A percentile compares a stretch with the other conserved stretches of the same genome.
Evolutionary conservation across 495 filamentous ascomycete genomes (phyloP).

Genomic region (Trichoderma parareesei): DNA sequence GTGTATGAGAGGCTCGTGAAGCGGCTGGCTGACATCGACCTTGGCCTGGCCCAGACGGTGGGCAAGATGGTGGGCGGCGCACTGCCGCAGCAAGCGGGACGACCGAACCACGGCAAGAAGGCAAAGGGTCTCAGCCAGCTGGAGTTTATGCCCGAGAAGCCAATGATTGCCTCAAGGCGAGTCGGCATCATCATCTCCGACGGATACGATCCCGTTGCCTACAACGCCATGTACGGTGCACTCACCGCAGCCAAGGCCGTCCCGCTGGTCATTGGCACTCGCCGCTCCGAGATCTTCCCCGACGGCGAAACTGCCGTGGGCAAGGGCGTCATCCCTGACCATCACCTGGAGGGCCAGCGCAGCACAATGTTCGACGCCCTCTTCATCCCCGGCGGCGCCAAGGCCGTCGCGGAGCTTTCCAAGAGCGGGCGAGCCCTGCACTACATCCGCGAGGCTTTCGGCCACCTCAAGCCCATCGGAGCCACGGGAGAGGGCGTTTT

Average conservation of each 20-base stretch:
- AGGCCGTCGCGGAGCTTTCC: constrained; percentile 49
- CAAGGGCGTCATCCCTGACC: constrained; percentile 59
- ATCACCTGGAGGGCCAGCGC: constrained; percentile 75
- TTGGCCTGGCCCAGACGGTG: constrained; percentile 61
- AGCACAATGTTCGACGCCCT: constrained; percentile 81
- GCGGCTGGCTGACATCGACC: constrained; percentile 64
- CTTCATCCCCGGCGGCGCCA: constrained; percentile 67
- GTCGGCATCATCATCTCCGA: constrained; percentile 77
- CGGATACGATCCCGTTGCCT: constrained; percentile 63
- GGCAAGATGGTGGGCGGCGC: constrained; percentile 62
- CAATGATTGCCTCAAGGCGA: constrained; percentile 62
- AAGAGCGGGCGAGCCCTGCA: constrained; percentile 72
- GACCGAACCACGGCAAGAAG: constrained; percentile 57
- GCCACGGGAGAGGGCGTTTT: constrained; percentile 62
- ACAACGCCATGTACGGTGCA: constrained; percentile 54
- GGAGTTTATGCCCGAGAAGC: constrained; percentile 52
- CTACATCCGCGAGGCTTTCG: constrained; percentile 79
- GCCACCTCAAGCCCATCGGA: constrained; percentile 71
- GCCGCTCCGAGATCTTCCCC: constrained; percentile 52
- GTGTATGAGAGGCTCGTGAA: constrained; percentile 68
- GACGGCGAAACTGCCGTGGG: constrained; percentile 39
- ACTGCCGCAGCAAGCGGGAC: constrained; percentile 40
- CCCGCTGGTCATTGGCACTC: constrained; percentile 62
- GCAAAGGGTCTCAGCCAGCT: constrained; percentile 59
- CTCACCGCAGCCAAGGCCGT: constrained; percentile 55